These are phyloP conservation scores for Boletus insuetus DNA, from an alignment of 768 basidiomycete genomes.

Conservation along the genomic window DNA sequence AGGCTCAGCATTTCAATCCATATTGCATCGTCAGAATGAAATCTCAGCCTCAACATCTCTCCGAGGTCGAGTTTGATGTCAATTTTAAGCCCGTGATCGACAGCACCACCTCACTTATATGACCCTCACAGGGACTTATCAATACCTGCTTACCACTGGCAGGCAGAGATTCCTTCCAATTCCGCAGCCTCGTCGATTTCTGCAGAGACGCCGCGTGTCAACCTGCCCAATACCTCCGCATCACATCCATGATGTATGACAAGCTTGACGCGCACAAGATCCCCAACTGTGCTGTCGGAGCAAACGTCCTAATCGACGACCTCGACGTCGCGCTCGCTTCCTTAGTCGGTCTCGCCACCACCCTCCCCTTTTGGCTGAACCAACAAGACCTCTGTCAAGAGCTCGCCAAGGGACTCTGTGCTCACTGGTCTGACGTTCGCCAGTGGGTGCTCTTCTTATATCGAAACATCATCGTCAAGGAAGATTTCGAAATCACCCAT, in stretches of 20 bases:
- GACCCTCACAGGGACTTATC: constrained; percentile 13
- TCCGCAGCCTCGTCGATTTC: constrained; percentile 13
- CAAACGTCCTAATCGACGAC: background rate
- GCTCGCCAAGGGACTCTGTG: constrained; percentile 13
- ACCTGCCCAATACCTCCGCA: constrained; percentile 20
- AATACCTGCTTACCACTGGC: background rate
- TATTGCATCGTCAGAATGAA: background rate
- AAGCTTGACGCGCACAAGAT: constrained; percentile 20
- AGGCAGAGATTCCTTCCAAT: constrained; percentile 10
- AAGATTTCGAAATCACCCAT: background rate
- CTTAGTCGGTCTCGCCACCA: constrained; percentile 19
- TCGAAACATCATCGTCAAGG: constrained; percentile 7
- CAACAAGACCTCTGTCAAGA: constrained; percentile 9
- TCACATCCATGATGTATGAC: constrained; percentile 21
- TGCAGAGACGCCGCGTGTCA: constrained; percentile 9
- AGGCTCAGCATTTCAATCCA: too few species aligned
- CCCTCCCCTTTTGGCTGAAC: constrained; percentile 20
- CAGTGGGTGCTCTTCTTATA: constrained; percentile 26
- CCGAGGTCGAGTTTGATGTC: constrained; percentile 21
- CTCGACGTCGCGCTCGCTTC: constrained; percentile 14
- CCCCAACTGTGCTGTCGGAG: constrained; percentile 5
- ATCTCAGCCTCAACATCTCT: background rate
- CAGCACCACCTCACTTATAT: background rate
- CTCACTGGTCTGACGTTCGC: constrained; percentile 26
- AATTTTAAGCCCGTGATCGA: background rate